Base-by-base conservation (phyloP, 192 early-diverging fungal genomes). In the Rhizoclosmatium sp. region DNA sequence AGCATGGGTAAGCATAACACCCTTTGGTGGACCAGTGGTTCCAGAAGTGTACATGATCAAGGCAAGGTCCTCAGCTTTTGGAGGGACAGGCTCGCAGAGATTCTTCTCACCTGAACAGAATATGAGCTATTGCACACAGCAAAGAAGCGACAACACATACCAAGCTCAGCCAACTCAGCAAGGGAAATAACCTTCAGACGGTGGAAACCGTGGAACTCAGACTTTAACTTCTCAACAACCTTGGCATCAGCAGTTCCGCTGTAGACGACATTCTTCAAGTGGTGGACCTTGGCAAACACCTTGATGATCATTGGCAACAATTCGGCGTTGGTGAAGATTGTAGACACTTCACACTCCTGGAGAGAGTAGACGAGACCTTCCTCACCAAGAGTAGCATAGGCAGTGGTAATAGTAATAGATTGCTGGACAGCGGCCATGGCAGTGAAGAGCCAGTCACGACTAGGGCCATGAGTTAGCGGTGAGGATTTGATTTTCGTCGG, bases 11-110 rank as follows among this genome's bases (percentile, higher is more conserved):
- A 99, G 82, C 73, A 95, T 80, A 31, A 95, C 96, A 70, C 97
- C 97, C 82, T 96, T 96, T 60, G 97, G 96, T 41, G 66, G 47
- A 31, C 97, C 95, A 2, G 95, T 98, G 31, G 91, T 92, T 51
- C 96, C 87, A 42, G 82, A 85, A 16, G 93, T 93, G 78, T 94
- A 98, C 95, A 98, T 96, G 71, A 98, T 93, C 72, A 92, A 88
- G 54, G 77, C 75, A 44, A 78, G 84, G 78, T 95, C 93, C 72
- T 93, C 92, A 12, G 88, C 75, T 31, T 82, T 85, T 10, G 95
- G 94, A 23, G 89, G 87, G 39, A 75, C 71, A 75, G 44, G 91
- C 12, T 54, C 41, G 21, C 23, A 21, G 9, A 49, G 39, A 2
- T 41, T 9, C 9, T 46, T 14, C 16, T 64, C 41, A 59, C 96